Evolutionary conservation across 78 protist genomes (phyloP).

Genomic region (Chrysochromulina tobinii): DNA sequence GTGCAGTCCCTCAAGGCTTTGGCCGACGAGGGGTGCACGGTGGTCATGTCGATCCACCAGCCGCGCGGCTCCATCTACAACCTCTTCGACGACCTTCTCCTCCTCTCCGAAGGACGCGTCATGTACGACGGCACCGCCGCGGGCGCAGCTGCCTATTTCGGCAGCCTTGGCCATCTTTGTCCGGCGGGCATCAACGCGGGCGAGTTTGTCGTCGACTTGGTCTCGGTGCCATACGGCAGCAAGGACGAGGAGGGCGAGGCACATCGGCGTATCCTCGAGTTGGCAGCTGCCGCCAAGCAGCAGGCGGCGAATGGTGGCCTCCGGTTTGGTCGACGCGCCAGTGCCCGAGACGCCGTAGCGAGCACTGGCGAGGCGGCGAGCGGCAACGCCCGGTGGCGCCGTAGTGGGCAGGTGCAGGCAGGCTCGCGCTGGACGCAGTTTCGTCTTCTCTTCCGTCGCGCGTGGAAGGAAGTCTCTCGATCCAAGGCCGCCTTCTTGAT

Average conservation of each 20-base stretch:
- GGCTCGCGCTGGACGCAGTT: neutral
- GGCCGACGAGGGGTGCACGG: neutral
- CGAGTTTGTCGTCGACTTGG: neutral
- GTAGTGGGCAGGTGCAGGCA: neutral
- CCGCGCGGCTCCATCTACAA: neutral
- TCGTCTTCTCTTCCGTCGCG: neutral
- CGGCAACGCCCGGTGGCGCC: too few species aligned
- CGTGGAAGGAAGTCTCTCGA: constrained; percentile 1
- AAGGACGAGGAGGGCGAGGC: neutral
- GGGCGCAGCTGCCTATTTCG: neutral
- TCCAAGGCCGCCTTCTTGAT: neutral
- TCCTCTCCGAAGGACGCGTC: neutral
- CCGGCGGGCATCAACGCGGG: neutral
- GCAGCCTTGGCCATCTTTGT: neutral
- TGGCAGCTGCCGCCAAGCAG: neutral
- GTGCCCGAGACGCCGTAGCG: too few species aligned
- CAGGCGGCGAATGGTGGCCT: neutral
- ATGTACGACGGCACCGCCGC: neutral
- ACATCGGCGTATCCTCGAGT: neutral
- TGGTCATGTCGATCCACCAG: neutral
- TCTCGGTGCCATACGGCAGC: neutral
- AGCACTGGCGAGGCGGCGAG: too few species aligned
- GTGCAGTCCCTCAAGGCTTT: neutral
- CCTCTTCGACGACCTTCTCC: constrained; percentile 6
- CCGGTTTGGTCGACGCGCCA: too few species aligned